Evolutionary conservation across 257 asterid genomes (phyloP), one percentile per base, ranked within the genome.

Genomic region (Fraxinus cuspidata): DNA sequence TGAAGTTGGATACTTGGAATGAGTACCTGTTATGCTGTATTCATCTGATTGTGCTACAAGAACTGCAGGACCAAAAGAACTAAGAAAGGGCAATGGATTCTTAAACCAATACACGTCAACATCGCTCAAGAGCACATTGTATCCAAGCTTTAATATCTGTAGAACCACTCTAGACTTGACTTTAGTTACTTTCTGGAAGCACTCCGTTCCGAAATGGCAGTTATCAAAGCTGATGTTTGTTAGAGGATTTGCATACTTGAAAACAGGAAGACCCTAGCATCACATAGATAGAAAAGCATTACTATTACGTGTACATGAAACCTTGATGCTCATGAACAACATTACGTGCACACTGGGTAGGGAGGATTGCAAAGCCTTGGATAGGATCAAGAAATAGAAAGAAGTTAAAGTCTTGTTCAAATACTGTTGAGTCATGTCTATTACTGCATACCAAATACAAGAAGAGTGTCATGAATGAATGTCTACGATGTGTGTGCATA

Each of bases 161-260:
- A 95, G 87, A 82, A 95, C 99, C 86, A 83, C 80, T 85, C 90
- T 93, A 25, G 98, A 95, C 86, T 95, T 95, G 37, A 93, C 96
- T 87, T 95, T 92, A 77, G 97, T 96, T 79, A 96, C 99, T 85
- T 75, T 93, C 84, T 85, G 96, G 85, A 92, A 96, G 88, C 98
- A 93, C 72, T 91, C 94, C 0, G 97, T 90, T 60, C 98, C 99
- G 65, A 95, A 95, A 87, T 95, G 99, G 83, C 99, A 95, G 83
- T 92, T 28, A 69, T 92, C 97, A 23, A 88, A 95, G 92, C 98
- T 91, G 89, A 91, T 81, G 79, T 88, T 84, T 77, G 92, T 83
- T 71, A 94, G 92, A 85, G 88, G 83, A 81, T 81, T 71, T 53
- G 84, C 74, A 76, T 88, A 90, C 80, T 89, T 90, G 86, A 88